Evolutionary conservation across 345 rosid species (phyloP).

Genomic region (Eucalyptus victrix): DNA sequence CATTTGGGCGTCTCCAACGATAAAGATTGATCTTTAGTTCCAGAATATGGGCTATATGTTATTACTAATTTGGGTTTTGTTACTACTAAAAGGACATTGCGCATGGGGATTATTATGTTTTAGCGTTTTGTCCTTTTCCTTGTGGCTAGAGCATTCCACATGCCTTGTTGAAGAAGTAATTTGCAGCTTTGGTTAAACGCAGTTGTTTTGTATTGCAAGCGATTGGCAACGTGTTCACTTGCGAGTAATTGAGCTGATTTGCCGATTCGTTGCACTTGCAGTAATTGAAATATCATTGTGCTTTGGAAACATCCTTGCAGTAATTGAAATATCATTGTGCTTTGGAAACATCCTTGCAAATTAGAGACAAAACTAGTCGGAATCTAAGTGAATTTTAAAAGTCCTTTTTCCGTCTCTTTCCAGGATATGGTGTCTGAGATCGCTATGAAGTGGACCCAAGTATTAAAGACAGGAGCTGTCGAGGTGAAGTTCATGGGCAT

Average conservation of each 20-base stretch:
- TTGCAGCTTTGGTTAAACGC: neutral
- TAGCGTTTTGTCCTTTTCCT: neutral
- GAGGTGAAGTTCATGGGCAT: conserved; percentile 61
- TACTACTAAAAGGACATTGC: neutral
- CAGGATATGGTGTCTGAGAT: conserved; percentile 60
- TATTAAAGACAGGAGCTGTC: conserved; percentile 65
- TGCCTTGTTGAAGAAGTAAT: neutral
- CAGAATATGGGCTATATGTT: neutral
- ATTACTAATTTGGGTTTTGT: neutral
- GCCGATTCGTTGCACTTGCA: neutral
- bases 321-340: neutral
- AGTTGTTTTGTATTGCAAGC: neutral
- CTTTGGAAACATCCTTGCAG: no score
- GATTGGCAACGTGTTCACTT: neutral
- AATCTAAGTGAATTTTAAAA: neutral
- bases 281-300: neutral
- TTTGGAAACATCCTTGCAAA: neutral
- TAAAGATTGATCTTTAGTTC: neutral
- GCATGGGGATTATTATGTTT: neutral
- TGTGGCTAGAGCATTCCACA: neutral
- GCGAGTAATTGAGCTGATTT: neutral
- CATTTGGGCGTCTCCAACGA: neutral
- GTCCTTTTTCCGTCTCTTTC: neutral
- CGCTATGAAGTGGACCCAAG: conserved; percentile 66
- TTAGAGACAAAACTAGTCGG: neutral